Base-by-base conservation (phyloP, 1,284 basidiomycete species). In the Phylloporus sp. region DNA sequence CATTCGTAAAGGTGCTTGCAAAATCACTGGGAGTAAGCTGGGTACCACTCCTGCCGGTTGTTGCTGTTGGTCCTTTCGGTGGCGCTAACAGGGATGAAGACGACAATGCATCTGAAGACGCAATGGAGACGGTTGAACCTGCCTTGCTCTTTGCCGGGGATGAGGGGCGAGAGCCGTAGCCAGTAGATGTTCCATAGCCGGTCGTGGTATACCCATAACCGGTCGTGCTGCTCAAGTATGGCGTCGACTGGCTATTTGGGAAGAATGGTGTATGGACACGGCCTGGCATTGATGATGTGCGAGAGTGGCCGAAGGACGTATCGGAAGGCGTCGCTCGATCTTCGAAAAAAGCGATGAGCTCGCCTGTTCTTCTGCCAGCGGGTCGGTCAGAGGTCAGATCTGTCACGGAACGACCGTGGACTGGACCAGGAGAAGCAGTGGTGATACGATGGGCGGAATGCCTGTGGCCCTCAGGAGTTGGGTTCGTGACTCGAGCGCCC, bases 321-420 rank as follows among this genome's bases (percentile, higher is more conserved):
- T 74, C 74, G 20, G 73, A 69, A 32, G 76, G 73, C 2, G 72
- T 64, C 0, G 74, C 74, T 15, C 78, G 84, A 37, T 88, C 83
- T 69, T 93, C 92, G 64, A 92, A 93, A 49, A 89, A 86, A 0
- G 91, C 90, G 50, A 91, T 90, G 49, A 93, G 81, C 63, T 90
- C 86, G 20, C 84, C 89, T 0, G 90, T 83, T 22, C 89, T 84
- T 39, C 86, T 84, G 11, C 85, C 86, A 49, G 78, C 80, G 26
- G 84, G 78, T 11, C 77, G 70, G 26, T 76, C 77, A 65, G 73
- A 64, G 6, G 64, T 61, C 46, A 68, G 5, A 47, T 78, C 76
- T 17, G 74, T 69, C 28, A 52, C 58, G 17, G 74, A 69, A 31
- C 75, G 72, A 61, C 47, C 60, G 46, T 77, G 75, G 6, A 68